A percentile compares a stretch with the other conserved stretches of the same genome.
These are phyloP conservation scores for Colletotrichum tanaceti DNA, from an alignment of 2,329 filamentous ascomycete species.

Conservation along the genomic window DNA sequence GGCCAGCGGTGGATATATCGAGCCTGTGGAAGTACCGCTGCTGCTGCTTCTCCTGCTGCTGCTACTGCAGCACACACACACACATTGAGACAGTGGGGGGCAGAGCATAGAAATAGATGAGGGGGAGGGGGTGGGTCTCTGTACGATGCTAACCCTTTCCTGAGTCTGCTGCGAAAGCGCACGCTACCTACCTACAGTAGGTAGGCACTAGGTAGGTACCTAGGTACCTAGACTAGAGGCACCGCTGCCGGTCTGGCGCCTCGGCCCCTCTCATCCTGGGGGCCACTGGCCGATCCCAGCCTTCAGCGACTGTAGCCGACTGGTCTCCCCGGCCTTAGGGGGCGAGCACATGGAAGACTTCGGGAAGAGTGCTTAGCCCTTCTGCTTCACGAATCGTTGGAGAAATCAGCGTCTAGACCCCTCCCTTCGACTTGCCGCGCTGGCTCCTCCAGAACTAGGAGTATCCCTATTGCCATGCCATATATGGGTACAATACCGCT, in stretches of 20 bases:
- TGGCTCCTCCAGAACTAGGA: constrained; percentile 26
- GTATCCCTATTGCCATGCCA: constrained; percentile 25
- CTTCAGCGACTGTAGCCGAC: constrained; percentile 20
- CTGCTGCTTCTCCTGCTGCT: background rate
- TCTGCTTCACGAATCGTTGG: constrained; percentile 30
- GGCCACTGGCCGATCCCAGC: constrained; percentile 29
- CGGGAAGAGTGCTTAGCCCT: constrained; percentile 33
- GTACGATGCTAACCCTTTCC: background rate
- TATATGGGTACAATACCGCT: constrained; percentile 30
- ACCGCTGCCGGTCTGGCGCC: constrained; percentile 4
- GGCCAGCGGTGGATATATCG: constrained; percentile 32
- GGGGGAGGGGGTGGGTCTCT: constrained; percentile 13
- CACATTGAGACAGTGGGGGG: background rate
- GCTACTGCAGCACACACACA: too few relatives aligned
- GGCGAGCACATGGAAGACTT: constrained; percentile 25
- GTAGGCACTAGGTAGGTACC: too few relatives aligned
- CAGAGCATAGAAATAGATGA: constrained; percentile 10
- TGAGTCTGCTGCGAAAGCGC: constrained; percentile 4
- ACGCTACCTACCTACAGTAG: too few relatives aligned
- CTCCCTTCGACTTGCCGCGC: constrained; percentile 8
- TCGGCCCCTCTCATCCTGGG: constrained; percentile 15
- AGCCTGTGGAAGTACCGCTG: constrained; percentile 19
- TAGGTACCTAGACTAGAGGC: background rate
- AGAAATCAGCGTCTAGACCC: constrained; percentile 11
- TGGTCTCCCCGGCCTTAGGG: constrained; percentile 28